Percentiles rank a stretch among this genome's conserved stretches.
Conservation (phyloP, 805 yeast genomes). For the Helenozyma rhizophorensis region DNA sequence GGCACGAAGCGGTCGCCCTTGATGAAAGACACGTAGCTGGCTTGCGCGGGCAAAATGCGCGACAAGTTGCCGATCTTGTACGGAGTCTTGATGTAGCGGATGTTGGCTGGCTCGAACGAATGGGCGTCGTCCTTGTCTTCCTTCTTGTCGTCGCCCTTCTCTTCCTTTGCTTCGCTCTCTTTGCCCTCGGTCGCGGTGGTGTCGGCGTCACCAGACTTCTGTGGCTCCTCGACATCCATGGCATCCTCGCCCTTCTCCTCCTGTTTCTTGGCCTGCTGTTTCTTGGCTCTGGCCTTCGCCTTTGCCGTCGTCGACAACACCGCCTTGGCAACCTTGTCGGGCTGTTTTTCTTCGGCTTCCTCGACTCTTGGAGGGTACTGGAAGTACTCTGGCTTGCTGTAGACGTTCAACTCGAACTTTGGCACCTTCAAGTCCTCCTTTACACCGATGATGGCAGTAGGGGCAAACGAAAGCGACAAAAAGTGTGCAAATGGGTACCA, state of each 20-base stretch:
- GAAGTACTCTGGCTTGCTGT: conserved; percentile 73
- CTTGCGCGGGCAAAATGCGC: conserved; percentile 86
- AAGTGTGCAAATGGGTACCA: conserved; percentile 98
- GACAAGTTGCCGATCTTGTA: conserved; percentile 74
- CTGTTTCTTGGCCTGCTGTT: conserved; percentile 49
- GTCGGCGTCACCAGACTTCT: conserved; percentile 6
- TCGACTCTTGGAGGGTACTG: conserved; percentile 87
- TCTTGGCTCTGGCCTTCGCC: conserved; percentile 90
- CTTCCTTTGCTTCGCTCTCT: conserved; percentile 9
- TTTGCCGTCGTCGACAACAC: conserved; percentile 89
- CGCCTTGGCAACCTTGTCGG: conserved; percentile 88
- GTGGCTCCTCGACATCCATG: conserved; percentile 39
- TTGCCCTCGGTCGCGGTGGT: background rate
- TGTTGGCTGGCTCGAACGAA: conserved; percentile 31
- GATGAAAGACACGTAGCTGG: conserved; percentile 73
- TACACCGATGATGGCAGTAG: conserved; percentile 87
- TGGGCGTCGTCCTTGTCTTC: conserved; percentile 16
- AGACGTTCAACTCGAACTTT: conserved; percentile 73
- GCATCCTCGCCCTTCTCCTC: conserved; percentile 43
- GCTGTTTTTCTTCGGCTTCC: conserved; percentile 72
- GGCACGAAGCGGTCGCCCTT: conserved; percentile 78
- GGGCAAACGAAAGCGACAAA: conserved; percentile 83
- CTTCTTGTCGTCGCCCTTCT: conserved; percentile 16
- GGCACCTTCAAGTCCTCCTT: conserved; percentile 84
- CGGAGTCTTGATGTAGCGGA: conserved; percentile 58